These are phyloP conservation scores for Pythium pectinolyticum DNA, from an alignment of 352 stramenopile species.

Conservation along the genomic window DNA sequence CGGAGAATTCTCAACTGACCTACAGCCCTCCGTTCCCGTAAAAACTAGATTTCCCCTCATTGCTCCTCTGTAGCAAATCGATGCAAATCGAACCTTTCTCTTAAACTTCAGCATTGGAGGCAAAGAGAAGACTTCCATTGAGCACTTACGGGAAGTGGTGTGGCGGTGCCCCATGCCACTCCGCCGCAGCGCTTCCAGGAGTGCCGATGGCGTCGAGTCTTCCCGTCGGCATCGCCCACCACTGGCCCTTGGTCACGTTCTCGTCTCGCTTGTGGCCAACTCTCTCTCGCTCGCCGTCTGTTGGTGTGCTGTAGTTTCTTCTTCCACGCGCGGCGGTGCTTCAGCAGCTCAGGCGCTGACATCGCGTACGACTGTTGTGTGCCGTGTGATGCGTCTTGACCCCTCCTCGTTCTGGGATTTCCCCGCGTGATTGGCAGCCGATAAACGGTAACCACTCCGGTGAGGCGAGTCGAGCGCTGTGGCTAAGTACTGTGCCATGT, in stretches of 20 bases:
- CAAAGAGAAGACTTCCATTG: background rate
- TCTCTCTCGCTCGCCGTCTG: too few relatives aligned
- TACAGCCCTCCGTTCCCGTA: too few relatives aligned
- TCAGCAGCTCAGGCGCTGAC: background rate
- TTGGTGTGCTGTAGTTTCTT: too few relatives aligned
- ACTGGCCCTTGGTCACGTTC: background rate
- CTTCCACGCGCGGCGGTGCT: too few relatives aligned
- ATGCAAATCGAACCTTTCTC: too few relatives aligned
- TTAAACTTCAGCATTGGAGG: background rate
- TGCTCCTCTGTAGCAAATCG: too few relatives aligned
- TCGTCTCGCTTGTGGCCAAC: too few relatives aligned
- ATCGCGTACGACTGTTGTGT: background rate
- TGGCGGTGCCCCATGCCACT: background rate
- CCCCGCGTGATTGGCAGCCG: background rate
- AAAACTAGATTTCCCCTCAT: too few relatives aligned
- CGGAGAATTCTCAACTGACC: too few relatives aligned
- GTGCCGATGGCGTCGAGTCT: background rate
- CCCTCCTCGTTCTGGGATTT: background rate
- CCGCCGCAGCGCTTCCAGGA: background rate
- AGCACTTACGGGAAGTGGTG: background rate
- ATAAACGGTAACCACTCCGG: conserved; percentile 1
- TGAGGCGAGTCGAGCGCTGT: background rate
- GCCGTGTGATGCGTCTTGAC: background rate
- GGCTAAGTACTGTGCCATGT: background rate
- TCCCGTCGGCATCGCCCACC: background rate